phyloP scores from a whole-genome alignment of 306 rosid species.

The peach (Prunus persica) region DNA sequence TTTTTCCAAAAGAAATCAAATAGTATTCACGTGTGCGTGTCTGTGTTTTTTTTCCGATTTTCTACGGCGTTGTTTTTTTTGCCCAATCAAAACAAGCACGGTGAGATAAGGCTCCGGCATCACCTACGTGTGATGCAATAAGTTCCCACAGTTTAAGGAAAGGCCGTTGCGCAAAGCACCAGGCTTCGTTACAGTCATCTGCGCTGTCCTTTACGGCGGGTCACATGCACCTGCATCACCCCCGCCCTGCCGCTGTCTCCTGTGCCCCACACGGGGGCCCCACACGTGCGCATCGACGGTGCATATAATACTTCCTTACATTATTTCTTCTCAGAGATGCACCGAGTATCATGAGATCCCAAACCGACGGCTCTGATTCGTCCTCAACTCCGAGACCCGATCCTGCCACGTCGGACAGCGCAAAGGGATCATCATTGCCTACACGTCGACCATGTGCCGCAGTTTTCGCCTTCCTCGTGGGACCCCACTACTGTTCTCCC shows the following conservation, averaged over 20 bases:
- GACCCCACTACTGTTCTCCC: constrained; percentile 11
- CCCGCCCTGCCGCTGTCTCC: not conserved
- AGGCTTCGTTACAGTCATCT: not conserved
- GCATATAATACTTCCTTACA: not conserved
- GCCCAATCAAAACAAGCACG: not conserved
- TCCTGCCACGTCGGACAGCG: constrained; percentile 16
- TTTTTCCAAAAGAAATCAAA: not conserved
- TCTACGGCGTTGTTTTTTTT: too few relatives aligned
- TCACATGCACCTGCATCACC: constrained; percentile 29
- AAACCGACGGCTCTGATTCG: constrained; percentile 15
- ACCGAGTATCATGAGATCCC: not conserved
- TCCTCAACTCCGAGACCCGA: constrained; percentile 6
- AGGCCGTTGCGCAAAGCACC: constrained; percentile 21
- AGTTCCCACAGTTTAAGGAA: not conserved
- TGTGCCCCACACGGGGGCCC: not conserved
- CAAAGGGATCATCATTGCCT: not conserved
- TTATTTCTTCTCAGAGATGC: too few relatives aligned
- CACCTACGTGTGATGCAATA: constrained; percentile 8
- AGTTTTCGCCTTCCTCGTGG: not conserved
- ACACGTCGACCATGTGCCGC: constrained; percentile 44
- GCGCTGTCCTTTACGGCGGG: constrained; percentile 27
- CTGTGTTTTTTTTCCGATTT: not conserved
- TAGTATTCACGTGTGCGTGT: not conserved
- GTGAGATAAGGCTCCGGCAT: not conserved
- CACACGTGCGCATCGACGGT: not conserved